Base-by-base conservation (phyloP, 139 green algal species). In the Microglena sp. region DNA sequence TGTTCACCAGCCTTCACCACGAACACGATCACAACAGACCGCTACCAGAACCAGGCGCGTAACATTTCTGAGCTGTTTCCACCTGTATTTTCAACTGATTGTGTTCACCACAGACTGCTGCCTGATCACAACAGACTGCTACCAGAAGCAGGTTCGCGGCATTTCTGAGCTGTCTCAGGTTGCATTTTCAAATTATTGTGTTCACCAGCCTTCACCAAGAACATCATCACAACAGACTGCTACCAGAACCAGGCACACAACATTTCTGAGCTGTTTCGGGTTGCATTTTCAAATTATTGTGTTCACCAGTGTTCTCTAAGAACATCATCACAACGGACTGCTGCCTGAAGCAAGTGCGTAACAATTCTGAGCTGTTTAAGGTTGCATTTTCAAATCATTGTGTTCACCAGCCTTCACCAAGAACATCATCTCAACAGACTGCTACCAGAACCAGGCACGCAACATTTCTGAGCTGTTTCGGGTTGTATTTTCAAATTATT, bases 241-340 rank as follows among this genome's bases (percentile, higher is more conserved):
- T 8, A 43, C 4, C 71, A 73, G 3, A 79, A 85, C 21, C 27
- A 46, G 7, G 11, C 11, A 50, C 15, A 24, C 40, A 50, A 50
- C 40, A 11, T 50, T 50, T 11, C 11, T 24, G 40, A 50, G 15
- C 40, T 50, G 15, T 24, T 11, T 11, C 15, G n/a, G 11, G 11
- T 50, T 50, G 40, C 40, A 50, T 24, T 50, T 11, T 50, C 11
- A 50, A 15, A 15, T 24, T 50, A 50, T 24, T 11, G 40, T 50
- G 40, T 50, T 11, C 40, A 50, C n/a, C n/a, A n/a, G 69, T 95
- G 58, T 64, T 77, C 33, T 75, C 68, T 6, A 59, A 75, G 29
- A 69, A 74, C 5, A 53, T 70, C n/a, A 77, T 64, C 7, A 79
- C 88, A 4, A 50, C 45, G 35, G 70, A 77, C 65, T 55, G 57